phyloP scores from a whole-genome alignment of 2,329 filamentous ascomycete genomes.

The Fusarium sp. region DNA sequence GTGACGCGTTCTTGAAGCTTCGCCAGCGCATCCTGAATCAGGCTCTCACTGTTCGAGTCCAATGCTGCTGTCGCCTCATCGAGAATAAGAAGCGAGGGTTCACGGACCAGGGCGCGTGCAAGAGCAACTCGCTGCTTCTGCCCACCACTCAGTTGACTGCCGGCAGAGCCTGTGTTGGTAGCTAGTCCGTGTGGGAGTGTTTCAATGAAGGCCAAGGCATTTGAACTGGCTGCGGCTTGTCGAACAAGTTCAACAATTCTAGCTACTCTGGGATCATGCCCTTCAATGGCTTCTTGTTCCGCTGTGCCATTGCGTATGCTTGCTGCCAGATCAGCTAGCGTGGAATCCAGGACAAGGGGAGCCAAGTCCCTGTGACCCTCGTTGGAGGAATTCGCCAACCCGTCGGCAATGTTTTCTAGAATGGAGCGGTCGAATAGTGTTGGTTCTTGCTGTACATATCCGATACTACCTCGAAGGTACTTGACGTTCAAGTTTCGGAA shows the following conservation, averaged over 20 bases:
- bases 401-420: slow-evolving; percentile 62
- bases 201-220: slow-evolving; percentile 59
- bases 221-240: slow-evolving; percentile 39
- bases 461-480: slow-evolving; percentile 52
- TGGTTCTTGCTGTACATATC: slow-evolving; percentile 57
- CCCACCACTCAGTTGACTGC: slow-evolving; percentile 65
- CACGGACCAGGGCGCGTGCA: slow-evolving; percentile 65
- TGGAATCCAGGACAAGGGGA: neutral
- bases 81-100: slow-evolving; percentile 67
- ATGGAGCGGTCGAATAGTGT: slow-evolving; percentile 57
- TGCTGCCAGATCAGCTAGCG: neutral
- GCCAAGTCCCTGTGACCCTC: slow-evolving; percentile 32
- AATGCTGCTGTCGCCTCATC: slow-evolving; percentile 71
- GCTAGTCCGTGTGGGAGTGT: slow-evolving; percentile 58
- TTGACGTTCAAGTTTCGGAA: slow-evolving; percentile 60
- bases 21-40: slow-evolving; percentile 60
- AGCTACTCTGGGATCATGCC: neutral
- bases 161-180: slow-evolving; percentile 62
- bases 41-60: slow-evolving; percentile 66
- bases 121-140: slow-evolving; percentile 70
- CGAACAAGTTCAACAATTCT: neutral
- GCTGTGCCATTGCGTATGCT: neutral
- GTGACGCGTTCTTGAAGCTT: slow-evolving; percentile 62
- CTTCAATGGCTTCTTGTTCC: neutral
- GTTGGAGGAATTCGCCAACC: slow-evolving; percentile 55